A percentile compares a stretch with the other conserved stretches of the same genome.
These are phyloP conservation scores for Diospyros lotus DNA, from an alignment of 148 eudicot genomes.

Conservation along the genomic window DNA sequence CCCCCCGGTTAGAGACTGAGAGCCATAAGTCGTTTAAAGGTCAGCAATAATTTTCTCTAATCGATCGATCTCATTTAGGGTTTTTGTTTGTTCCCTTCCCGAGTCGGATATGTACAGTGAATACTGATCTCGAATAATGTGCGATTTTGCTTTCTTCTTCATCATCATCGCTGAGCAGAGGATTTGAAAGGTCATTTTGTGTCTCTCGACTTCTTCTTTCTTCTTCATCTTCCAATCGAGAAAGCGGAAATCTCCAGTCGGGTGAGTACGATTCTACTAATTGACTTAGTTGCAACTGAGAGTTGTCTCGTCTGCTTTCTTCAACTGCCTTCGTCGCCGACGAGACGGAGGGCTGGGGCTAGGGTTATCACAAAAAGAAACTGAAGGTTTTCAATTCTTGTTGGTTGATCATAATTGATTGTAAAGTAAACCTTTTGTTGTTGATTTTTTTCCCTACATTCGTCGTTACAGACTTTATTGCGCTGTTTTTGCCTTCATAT, in stretches of 20 bases:
- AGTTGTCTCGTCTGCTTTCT: background rate
- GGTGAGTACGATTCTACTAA: background rate
- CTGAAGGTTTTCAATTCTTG: background rate
- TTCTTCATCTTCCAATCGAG: background rate
- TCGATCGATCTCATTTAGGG: slow-evolving; percentile 1
- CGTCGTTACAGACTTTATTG: background rate
- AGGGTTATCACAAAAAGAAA: background rate
- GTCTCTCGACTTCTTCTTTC: background rate
- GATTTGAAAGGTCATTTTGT: background rate
- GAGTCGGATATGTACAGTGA: background rate
- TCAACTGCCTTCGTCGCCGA: background rate
- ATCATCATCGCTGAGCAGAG: background rate
- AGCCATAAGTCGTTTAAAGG: background rate
- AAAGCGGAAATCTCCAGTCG: background rate
- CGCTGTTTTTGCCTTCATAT: background rate
- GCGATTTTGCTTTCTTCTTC: background rate
- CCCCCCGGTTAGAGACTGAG: background rate
- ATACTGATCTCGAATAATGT: background rate
- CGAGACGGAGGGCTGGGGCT: background rate
- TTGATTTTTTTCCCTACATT: background rate
- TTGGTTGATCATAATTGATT: background rate
- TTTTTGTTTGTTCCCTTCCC: background rate
- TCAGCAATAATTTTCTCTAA: background rate
- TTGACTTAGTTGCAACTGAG: background rate
- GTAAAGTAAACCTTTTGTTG: background rate